Percentiles rank a stretch among this genome's conserved stretches.
Conservation (phyloP, 805 yeast species). For the Hemisphaericaspora nanyangensis region DNA sequence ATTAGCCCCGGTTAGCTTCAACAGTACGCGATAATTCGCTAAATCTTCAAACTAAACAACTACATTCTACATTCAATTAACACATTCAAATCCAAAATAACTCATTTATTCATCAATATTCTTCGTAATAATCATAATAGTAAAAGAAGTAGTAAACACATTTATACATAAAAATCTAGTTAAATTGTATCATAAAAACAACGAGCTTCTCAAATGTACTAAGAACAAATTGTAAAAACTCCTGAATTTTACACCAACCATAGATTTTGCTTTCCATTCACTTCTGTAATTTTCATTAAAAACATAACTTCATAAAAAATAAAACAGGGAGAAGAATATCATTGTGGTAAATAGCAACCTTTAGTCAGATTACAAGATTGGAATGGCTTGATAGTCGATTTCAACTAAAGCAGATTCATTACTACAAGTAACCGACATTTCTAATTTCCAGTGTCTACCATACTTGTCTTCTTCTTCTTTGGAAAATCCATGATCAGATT, state of each 20-base stretch:
- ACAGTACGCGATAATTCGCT: no score
- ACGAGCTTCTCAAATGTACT: no score
- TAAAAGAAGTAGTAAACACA: no score
- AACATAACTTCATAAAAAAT: neutral
- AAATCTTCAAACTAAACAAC: no score
- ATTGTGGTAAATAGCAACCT: neutral
- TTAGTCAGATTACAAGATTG: slow-evolving; percentile 20
- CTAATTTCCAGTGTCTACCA: slow-evolving; percentile 61
- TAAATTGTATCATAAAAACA: no score
- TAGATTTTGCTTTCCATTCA: neutral
- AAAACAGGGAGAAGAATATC: neutral
- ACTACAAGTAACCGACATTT: slow-evolving; percentile 61
- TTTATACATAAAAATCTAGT: no score
- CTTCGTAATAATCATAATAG: no score
- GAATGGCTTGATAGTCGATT: slow-evolving; percentile 60
- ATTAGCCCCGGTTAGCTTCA: no score
- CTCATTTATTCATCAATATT: no score
- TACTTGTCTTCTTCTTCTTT: slow-evolving; percentile 42
- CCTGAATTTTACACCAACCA: neutral
- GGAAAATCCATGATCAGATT: slow-evolving; percentile 51
- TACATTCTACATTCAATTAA: no score
- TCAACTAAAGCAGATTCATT: slow-evolving; percentile 64
- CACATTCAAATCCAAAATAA: no score
- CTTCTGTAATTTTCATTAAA: neutral
- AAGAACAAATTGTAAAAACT: no score